Base-by-base conservation (phyloP, 768 basidiomycete genomes). In the Podaxis rugospora region DNA sequence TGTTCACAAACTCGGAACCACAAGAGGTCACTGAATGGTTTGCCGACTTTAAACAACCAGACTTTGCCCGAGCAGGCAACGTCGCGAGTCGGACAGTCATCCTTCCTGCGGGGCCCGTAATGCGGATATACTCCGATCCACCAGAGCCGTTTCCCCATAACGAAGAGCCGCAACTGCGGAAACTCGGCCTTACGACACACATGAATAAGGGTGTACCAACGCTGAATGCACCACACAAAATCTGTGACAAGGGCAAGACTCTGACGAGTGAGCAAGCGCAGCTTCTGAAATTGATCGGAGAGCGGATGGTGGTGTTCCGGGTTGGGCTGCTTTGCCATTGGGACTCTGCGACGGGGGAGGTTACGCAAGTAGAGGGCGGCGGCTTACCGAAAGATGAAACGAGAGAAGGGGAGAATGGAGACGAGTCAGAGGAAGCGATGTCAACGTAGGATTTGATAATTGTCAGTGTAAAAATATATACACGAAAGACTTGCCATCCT, bases 11-110 rank as follows among this genome's bases (percentile, higher is more conserved):
- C 70, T 85, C 89, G 44, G 86, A 88, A 66, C 92, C 93, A n/a
- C 79, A 88, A 69, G 95, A 98, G 71, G 95, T 96, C 50, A 78
- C 85, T 46, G 95, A 90, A 55, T 99, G 97, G 96, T 98, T 98
- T 75, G 85, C 83, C 56, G 87, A 92, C 69, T 98, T 94, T 78
- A 78, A 84, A 64, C 91, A 89, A 71, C 85, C 90, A 32, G 95
- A 98, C 74, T 99, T 91, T 74, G 95, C 94, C 18, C 88, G 97
- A 23, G 80, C 90, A 64, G 94, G 95, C 49, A 95, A 94, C 71
- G 72, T 76, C 28, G 94, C 95, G 3, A 80, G 81, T 50, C 81
- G 86, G 62, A 89, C 89, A 0, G 83, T 97, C 59, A 76, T 80
- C 35, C 78, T 99, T 16, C 90, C 94, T 14, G 83, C 75, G 62